Percentiles rank a stretch among this genome's conserved stretches.
These are phyloP conservation scores for Fusarium sp. DNA, from an alignment of 2,329 filamentous ascomycete species.

Conservation along the genomic window DNA sequence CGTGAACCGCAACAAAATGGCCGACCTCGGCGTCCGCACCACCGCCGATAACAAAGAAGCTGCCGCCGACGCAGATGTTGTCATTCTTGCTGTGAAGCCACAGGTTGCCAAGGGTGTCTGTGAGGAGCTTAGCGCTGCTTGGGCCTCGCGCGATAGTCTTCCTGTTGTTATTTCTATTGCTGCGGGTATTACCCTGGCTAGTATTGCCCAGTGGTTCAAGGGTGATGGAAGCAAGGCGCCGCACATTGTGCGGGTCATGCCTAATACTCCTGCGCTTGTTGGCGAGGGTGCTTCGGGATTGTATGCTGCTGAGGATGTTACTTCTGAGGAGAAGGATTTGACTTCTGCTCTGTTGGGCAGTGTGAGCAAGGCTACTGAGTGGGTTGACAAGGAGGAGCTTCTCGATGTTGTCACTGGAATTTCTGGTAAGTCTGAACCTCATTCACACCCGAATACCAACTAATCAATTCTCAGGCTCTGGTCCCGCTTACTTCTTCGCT, in stretches of 20 bases:
- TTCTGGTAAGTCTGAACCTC: slow-evolving; percentile 53
- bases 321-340: slow-evolving; percentile 56
- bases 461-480: slow-evolving; percentile 54
- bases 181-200: slow-evolving; percentile 61
- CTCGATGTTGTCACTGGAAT: slow-evolving; percentile 64
- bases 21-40: slow-evolving; percentile 58
- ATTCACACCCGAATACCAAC: fast-evolving
- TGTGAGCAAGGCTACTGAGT: slow-evolving; percentile 62
- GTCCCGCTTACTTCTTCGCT: slow-evolving; percentile 66
- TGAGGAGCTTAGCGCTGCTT: slow-evolving; percentile 58
- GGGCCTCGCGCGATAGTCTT: slow-evolving; percentile 49
- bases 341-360: slow-evolving; percentile 57
- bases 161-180: slow-evolving; percentile 63
- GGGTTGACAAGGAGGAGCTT: slow-evolving; percentile 62
- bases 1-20: slow-evolving; percentile 64
- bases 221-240: slow-evolving; percentile 53
- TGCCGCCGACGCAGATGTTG: slow-evolving; percentile 57
- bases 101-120: slow-evolving; percentile 62
- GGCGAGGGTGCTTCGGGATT: slow-evolving; percentile 63
- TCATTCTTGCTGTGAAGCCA: slow-evolving; percentile 65
- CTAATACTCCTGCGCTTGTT: slow-evolving; percentile 64
- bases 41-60: slow-evolving; percentile 61
- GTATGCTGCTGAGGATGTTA: slow-evolving; percentile 58
- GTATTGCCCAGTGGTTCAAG: slow-evolving; percentile 58
- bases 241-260: slow-evolving; percentile 64